Base-by-base conservation (phyloP, 768 basidiomycete species). In the Pleurotus cornucopiae region DNA sequence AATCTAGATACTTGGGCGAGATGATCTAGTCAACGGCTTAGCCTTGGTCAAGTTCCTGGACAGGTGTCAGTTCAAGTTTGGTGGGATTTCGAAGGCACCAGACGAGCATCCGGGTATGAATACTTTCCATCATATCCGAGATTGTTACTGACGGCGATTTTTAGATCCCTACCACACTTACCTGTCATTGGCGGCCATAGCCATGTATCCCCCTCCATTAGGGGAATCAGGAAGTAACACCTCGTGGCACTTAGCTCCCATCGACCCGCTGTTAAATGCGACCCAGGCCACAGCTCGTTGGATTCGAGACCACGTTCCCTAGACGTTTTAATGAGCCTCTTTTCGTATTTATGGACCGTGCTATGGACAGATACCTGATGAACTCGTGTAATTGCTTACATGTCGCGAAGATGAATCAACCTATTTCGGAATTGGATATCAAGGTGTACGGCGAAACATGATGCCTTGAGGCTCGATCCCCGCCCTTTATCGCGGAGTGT, bases 161-260 rank as follows among this genome's bases (percentile, higher is more conserved):
- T 20, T 64, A 89, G 96, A 99, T 73, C 94, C 96, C 0, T 96
- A 93, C 65, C 96, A 99, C 63, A 97, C 95, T 0, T 98, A 98
- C 67, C 76, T 98, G 26, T 84, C 91, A 2, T 72, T 97, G 37
- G 94, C 96, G 0, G 87, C 91, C 0, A 63, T 95, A 16, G 77
- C 91, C 1, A 77, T 95, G 64, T 83, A 80, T 68, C 74, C 82
- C 30, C 79, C 80, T n/a, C 65, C 64, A 3, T 51, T 63, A 26
- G 68, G 69, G 9, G 70, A 65, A 9, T 70, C 65, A 39, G 67
- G 55, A 7, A 46, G 30, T 26, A 57, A 65, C 30, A 40, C 60
- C 46, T 72, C 81, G 21, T 89, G 88, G 86, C 71, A 66, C 26
- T 76, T 95, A 9, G 74, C 76, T 23, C 67, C 72, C 1, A 67